Conservation (phyloP, 1,139 yeast species). For the Diutina pseudorugosa region DNA sequence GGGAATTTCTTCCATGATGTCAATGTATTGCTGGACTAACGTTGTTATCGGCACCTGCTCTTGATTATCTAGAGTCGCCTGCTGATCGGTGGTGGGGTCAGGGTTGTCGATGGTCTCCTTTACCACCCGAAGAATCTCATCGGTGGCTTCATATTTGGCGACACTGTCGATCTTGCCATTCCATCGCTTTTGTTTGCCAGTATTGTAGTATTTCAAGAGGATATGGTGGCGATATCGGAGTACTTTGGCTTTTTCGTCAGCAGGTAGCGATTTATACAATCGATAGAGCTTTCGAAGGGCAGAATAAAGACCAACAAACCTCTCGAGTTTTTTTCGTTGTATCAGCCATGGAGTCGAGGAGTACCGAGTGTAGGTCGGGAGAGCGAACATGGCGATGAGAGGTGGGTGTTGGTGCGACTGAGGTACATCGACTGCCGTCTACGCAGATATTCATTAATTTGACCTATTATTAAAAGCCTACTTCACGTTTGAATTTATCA, state of each 20-base stretch:
- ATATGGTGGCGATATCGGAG: neutral
- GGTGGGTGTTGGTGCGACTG: neutral
- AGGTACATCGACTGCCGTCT: neutral
- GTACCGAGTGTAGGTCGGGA: neutral
- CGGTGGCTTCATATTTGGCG: neutral
- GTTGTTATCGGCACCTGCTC: neutral
- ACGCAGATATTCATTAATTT: neutral
- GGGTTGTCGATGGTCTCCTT: neutral
- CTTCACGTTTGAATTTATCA: conserved; percentile 31
- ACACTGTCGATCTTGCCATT: neutral
- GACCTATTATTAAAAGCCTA: neutral
- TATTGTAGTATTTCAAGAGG: neutral
- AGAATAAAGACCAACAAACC: neutral
- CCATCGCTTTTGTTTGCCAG: neutral
- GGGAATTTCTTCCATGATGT: neutral
- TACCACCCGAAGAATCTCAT: neutral
- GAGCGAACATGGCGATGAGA: neutral
- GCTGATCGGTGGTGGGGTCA: neutral
- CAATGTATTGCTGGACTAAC: neutral
- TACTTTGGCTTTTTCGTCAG: neutral
- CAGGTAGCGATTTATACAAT: neutral
- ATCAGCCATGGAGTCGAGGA: neutral
- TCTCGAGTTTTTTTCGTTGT: neutral
- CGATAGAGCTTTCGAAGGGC: neutral
- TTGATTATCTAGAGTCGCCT: neutral